Evolutionary conservation across 2,329 filamentous ascomycete genomes (phyloP).

Genomic region (Stagonosporopsis vannaccii): DNA sequence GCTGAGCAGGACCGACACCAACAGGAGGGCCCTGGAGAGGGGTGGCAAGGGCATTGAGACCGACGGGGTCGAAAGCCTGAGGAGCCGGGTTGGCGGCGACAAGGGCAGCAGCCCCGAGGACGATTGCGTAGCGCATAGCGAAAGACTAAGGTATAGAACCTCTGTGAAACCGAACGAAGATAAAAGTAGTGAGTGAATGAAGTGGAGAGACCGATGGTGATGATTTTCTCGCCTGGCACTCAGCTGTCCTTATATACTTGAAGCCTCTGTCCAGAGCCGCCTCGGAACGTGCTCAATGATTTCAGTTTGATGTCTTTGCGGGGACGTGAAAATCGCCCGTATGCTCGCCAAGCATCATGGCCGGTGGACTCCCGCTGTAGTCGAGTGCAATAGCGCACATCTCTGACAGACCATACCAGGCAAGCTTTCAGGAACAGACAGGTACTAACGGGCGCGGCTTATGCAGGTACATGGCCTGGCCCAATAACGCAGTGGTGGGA

Average conservation of each 20-base stretch:
- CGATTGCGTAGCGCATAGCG: conserved; percentile 30
- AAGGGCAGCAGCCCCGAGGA: conserved; percentile 33
- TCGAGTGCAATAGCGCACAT: conserved; percentile 17
- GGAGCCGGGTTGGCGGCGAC: conserved; percentile 32
- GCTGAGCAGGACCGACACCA: conserved; percentile 20
- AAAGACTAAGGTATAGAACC: conserved; percentile 5
- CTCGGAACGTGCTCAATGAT: conserved; percentile 1
- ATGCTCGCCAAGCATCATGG: conserved; percentile 6
- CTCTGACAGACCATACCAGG: conserved; percentile 7
- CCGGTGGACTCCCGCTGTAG: conserved; percentile 12
- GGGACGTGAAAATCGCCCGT: conserved; percentile 3
- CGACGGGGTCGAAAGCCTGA: conserved; percentile 24
- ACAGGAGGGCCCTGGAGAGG: conserved; percentile 28
- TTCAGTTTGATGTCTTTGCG: conserved; percentile 8
- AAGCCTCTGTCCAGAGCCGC: not conserved
- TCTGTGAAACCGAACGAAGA: conserved; percentile 4
- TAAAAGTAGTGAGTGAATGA: conserved; percentile 10
- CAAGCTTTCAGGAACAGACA: conserved; percentile 5
- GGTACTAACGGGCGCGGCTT: conserved; percentile 4
- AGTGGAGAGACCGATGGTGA: conserved; percentile 14
- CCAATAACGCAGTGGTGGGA: conserved; percentile 7
- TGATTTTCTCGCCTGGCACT: conserved; percentile 5
- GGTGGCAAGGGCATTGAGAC: conserved; percentile 20
- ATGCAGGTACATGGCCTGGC: conserved; percentile 16
- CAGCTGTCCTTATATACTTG: conserved; percentile 16